Evolutionary conservation across 768 basidiomycete species (phyloP).

Genomic region (Hypholoma fasciculare): DNA sequence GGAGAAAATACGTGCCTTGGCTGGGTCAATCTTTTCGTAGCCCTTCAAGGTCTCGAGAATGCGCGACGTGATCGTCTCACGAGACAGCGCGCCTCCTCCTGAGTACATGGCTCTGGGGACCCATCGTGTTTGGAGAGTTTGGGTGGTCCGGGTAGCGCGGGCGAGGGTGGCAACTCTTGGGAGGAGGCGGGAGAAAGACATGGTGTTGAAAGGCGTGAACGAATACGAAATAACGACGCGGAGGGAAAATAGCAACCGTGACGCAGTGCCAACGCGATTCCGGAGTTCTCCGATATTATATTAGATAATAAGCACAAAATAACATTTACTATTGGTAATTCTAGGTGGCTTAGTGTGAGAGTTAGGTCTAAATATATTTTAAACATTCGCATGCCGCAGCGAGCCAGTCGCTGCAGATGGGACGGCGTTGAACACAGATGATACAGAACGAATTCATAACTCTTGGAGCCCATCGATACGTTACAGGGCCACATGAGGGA

Average conservation of each 20-base stretch:
- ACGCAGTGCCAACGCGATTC: conserved; percentile 5
- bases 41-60: conserved; percentile 83
- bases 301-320: conserved; percentile 7
- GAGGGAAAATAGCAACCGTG: conserved; percentile 14
- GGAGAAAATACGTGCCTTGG: conserved; percentile 50
- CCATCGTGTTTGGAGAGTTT: conserved; percentile 34
- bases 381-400: not conserved
- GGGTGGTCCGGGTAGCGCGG: conserved; percentile 36
- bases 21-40: conserved; percentile 84
- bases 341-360: not conserved
- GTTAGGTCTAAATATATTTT: conserved; percentile 6
- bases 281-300: conserved; percentile 15
- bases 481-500: not conserved
- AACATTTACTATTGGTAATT: not conserved
- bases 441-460: not conserved
- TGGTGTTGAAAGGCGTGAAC: conserved; percentile 16
- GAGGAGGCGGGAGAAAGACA: conserved; percentile 59
- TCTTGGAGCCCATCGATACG: not conserved
- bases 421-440: not conserved
- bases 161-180: conserved; percentile 44
- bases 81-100: conserved; percentile 63
- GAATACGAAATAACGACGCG: conserved; percentile 11
- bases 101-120: conserved; percentile 59
- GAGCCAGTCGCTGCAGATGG: not conserved
- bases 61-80: conserved; percentile 68